Conservation (phyloP, 768 basidiomycete species). For the Amanita rimosa region DNA sequence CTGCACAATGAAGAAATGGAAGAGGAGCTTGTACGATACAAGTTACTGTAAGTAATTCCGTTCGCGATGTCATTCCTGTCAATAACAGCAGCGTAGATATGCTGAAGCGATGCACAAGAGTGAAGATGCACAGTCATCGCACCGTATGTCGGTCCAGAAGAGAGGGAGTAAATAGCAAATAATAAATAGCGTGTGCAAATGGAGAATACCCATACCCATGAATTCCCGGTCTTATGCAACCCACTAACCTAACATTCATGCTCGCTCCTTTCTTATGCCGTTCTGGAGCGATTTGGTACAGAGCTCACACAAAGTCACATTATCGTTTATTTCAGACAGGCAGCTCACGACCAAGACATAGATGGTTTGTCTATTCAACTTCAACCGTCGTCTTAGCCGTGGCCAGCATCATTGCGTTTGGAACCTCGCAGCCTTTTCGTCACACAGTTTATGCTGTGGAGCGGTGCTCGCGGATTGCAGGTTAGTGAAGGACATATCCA, state of each 20-base stretch:
- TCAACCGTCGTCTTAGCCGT: constrained; percentile 24
- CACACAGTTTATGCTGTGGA: constrained; percentile 62
- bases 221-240: neutral
- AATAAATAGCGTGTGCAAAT: neutral
- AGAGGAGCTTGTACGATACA: constrained; percentile 88
- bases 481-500: constrained; percentile 21
- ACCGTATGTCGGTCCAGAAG: constrained; percentile 42
- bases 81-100: constrained; percentile 21
- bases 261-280: neutral
- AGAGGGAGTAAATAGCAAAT: constrained; percentile 21
- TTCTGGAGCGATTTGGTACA: neutral
- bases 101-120: constrained; percentile 75
- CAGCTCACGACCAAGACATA: neutral
- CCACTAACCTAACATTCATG: neutral
- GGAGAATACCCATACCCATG: neutral
- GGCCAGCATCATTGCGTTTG: constrained; percentile 40
- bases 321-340: neutral
- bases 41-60: constrained; percentile 56
- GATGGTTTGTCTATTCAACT: constrained; percentile 28
- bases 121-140: constrained; percentile 57
- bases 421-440: constrained; percentile 62
- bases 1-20: constrained; percentile 90
- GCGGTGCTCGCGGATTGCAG: constrained; percentile 73
- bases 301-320: neutral
- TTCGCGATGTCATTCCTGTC: constrained; percentile 4